Percentiles rank a stretch among this genome's conserved stretches.
Conservation (phyloP, 768 basidiomycete species). For the Leccinellum rugosiceps region DNA sequence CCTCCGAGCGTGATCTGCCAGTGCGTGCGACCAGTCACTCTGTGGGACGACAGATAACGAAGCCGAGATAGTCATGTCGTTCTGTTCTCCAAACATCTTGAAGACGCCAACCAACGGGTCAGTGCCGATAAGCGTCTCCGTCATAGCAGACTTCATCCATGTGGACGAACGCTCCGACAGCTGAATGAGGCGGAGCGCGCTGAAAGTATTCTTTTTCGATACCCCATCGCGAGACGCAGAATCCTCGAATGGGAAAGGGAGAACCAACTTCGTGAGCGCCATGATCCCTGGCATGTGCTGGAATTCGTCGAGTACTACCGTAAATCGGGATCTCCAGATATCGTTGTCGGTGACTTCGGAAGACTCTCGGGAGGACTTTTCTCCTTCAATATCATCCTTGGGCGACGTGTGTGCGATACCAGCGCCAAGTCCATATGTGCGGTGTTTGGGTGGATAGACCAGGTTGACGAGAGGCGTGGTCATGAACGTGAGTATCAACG, state of each 20-base stretch:
- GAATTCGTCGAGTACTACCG: slow-evolving; percentile 87
- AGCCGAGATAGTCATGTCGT: slow-evolving; percentile 61
- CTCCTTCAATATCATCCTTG: neutral
- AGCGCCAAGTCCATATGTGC: slow-evolving; percentile 42
- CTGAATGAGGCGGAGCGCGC: slow-evolving; percentile 86
- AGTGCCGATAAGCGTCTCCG: slow-evolving; percentile 62
- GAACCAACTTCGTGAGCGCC: slow-evolving; percentile 82
- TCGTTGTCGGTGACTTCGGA: slow-evolving; percentile 3
- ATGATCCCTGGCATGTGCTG: slow-evolving; percentile 89
- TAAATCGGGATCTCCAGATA: slow-evolving; percentile 47
- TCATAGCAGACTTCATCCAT: slow-evolving; percentile 76
- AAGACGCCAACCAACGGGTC: slow-evolving; percentile 75
- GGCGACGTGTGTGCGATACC: neutral
- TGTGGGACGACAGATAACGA: slow-evolving; percentile 74
- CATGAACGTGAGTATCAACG: slow-evolving; percentile 80
- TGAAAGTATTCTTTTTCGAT: slow-evolving; percentile 35
- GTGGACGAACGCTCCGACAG: slow-evolving; percentile 85
- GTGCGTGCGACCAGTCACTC: slow-evolving; percentile 66
- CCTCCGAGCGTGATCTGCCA: slow-evolving; percentile 57
- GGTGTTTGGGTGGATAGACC: slow-evolving; percentile 64
- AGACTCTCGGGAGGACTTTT: neutral
- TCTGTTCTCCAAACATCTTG: slow-evolving; percentile 74
- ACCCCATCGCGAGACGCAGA: neutral
- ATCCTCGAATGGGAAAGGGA: slow-evolving; percentile 31
- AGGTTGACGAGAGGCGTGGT: slow-evolving; percentile 74